A percentile compares a stretch with the other conserved stretches of the same genome.
Evolutionary conservation across 1,284 basidiomycete species (phyloP).

Genomic region (Rhodotorula sp.): DNA sequence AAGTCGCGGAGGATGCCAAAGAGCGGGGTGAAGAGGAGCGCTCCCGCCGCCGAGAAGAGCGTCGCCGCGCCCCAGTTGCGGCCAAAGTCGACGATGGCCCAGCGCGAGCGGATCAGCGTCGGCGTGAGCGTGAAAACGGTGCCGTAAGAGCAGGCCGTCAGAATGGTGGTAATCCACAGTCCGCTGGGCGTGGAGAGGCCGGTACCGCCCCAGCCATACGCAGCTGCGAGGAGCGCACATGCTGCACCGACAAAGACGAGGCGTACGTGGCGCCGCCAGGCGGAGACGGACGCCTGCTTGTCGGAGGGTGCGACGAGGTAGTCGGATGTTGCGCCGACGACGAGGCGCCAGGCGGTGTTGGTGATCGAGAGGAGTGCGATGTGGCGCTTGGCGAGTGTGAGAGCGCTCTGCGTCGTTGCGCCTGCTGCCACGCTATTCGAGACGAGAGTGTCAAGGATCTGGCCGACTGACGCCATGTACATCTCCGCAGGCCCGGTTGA

Average conservation of each 20-base stretch:
- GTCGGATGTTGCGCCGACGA: slow-evolving; percentile 39
- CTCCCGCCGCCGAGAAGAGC: slow-evolving; percentile 40
- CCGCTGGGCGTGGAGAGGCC: slow-evolving; percentile 14
- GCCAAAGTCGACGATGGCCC: slow-evolving; percentile 38
- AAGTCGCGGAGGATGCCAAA: slow-evolving; percentile 38
- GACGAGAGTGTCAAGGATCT: slow-evolving; percentile 35
- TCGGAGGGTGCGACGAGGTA: slow-evolving; percentile 22
- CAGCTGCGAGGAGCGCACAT: slow-evolving; percentile 13
- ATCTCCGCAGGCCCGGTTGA: slow-evolving; percentile 39
- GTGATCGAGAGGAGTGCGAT: slow-evolving; percentile 37
- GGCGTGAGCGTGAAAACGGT: slow-evolving; percentile 38
- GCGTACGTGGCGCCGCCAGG: slow-evolving; percentile 22
- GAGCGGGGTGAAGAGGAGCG: slow-evolving; percentile 37
- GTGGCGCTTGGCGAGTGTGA: slow-evolving; percentile 34
- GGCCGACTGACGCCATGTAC: slow-evolving; percentile 39
- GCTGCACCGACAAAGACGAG: slow-evolving; percentile 32
- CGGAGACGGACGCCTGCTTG: background rate
- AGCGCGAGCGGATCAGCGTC: slow-evolving; percentile 38
- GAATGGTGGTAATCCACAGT: slow-evolving; percentile 36
- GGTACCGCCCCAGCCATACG: slow-evolving; percentile 28
- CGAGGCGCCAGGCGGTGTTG: slow-evolving; percentile 40
- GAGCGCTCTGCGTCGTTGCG: slow-evolving; percentile 5
- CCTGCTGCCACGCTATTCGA: background rate
- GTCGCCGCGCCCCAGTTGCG: slow-evolving; percentile 42
- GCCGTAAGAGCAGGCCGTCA: slow-evolving; percentile 36